phyloP scores from a whole-genome alignment of 495 filamentous ascomycete genomes.

The Lophiotrema nucula region DNA sequence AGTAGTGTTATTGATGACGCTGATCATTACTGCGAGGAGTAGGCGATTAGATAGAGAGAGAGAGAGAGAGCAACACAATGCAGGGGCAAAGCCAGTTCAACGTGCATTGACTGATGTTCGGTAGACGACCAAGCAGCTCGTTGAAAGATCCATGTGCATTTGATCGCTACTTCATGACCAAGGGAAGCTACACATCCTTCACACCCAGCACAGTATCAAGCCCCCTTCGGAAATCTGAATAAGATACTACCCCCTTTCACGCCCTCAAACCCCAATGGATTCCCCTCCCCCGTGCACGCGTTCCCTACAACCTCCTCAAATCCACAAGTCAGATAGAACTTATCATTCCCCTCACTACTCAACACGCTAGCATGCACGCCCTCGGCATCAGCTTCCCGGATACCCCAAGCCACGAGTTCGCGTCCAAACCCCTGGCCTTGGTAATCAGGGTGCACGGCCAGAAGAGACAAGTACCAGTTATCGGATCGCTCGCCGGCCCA shows the following conservation, averaged over 20 bases:
- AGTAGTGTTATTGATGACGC: too few relatives aligned
- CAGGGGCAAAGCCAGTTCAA: too few relatives aligned
- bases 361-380: slow-evolving; percentile 22
- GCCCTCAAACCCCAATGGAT: slow-evolving; percentile 17
- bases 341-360: slow-evolving; percentile 1
- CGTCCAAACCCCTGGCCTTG: slow-evolving; percentile 16
- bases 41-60: too few relatives aligned
- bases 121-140: too few relatives aligned
- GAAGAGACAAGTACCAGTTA: slow-evolving; percentile 17
- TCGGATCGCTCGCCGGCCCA: slow-evolving; percentile 13
- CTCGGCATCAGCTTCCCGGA: slow-evolving; percentile 15
- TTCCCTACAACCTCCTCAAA: slow-evolving; percentile 18
- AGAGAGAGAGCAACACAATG: too few relatives aligned
- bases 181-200: too few relatives aligned
- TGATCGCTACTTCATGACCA: too few relatives aligned
- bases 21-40: too few relatives aligned
- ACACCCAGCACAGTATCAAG: too few relatives aligned
- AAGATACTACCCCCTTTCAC: slow-evolving; percentile 14
- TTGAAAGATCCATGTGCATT: too few relatives aligned
- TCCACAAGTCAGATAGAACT: slow-evolving; percentile 18
- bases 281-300: slow-evolving; percentile 17
- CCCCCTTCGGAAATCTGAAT: slow-evolving; percentile 13
- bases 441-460: slow-evolving; percentile 21
- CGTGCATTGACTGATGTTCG: too few relatives aligned
- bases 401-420: slow-evolving; percentile 19